Conservation (phyloP, 163 green algal species). For the Volvox carteri region DNA sequence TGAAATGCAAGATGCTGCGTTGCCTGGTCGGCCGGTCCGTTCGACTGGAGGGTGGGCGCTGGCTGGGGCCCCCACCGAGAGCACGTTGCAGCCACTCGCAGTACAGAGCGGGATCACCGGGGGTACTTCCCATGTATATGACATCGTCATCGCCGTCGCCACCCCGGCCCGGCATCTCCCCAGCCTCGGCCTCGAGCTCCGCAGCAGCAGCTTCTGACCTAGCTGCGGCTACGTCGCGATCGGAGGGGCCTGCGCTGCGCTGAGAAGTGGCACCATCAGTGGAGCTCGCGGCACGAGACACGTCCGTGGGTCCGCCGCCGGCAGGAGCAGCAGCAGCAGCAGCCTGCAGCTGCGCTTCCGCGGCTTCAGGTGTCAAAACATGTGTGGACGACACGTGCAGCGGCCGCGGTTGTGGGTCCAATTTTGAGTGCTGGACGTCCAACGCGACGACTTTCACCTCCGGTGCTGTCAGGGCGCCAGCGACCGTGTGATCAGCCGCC, state of each 20-base stretch:
- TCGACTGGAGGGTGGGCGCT: not conserved
- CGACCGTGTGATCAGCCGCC: not conserved
- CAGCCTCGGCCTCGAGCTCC: not conserved
- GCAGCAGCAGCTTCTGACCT: not conserved
- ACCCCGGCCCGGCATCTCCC: not conserved
- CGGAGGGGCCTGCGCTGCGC: not conserved
- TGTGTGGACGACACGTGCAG: not conserved
- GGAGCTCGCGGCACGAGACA: not conserved
- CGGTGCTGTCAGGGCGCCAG: not conserved
- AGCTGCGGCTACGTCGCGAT: not conserved
- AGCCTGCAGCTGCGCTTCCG: not conserved
- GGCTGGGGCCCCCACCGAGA: not conserved
- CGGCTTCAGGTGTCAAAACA: not conserved
- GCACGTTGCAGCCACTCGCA: not conserved
- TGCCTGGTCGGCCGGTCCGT: not conserved
- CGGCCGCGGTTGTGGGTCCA: not conserved
- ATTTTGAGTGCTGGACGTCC: not conserved
- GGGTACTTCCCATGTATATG: conserved; percentile 14
- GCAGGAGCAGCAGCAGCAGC: not conserved
- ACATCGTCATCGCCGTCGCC: conserved; percentile 36
- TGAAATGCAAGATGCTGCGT: conserved; percentile 32
- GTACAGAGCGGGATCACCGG: not conserved
- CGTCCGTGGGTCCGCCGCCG: too few species aligned
- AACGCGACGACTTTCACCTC: not conserved
- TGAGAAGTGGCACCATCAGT: not conserved